Evolutionary conservation across 345 rosid genomes (phyloP), one percentile per base, ranked within the genome.

Genomic region (Mallotus nudiflorus): DNA sequence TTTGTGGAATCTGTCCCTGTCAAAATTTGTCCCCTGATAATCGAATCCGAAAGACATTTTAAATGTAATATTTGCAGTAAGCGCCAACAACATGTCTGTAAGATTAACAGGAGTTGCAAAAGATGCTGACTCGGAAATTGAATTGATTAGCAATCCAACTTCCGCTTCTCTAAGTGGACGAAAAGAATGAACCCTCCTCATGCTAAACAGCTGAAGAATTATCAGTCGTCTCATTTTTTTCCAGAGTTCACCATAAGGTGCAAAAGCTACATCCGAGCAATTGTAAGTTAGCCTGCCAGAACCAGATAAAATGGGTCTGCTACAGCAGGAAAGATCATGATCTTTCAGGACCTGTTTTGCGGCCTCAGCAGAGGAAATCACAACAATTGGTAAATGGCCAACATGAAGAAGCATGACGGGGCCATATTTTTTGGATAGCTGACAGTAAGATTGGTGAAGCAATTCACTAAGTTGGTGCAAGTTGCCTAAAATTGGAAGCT

Each of bases 1-100:
- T 45, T 77, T 71, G 1, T 69, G 58, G 22, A 78, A 77, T 46
- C 67, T 77, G 4, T 56, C 40, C 11, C 66, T 66, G 27, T 78
- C 84, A 7, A 82, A 78, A 9, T 44, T 5, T 22, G 19, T 62
- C 5, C 40, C 65, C 8, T 16, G 33, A 10, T 6, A 56, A 6
- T 5, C 28, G 13, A n/a, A 7, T 14, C 64, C 75, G 16, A 65
- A 65, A 14, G 48, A 16, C 57, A 64, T 56, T 22, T 35, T 45
- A 15, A 54, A 22, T 9, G 33, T 25, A 2, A 55, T 44, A 25
- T 45, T 51, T 27, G 55, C 65, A 1, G 39, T 2, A 8, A 65
- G 46, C 14, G 65, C 4, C 15, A 12, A 44, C 7, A 64, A 11
- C 35, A 7, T 44, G 1, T 42, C 56, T 0, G 56, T 52, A 14